These are phyloP conservation scores for Avena sativa DNA, from an alignment of 176 grass and related monocot species.

Conservation along the genomic window DNA sequence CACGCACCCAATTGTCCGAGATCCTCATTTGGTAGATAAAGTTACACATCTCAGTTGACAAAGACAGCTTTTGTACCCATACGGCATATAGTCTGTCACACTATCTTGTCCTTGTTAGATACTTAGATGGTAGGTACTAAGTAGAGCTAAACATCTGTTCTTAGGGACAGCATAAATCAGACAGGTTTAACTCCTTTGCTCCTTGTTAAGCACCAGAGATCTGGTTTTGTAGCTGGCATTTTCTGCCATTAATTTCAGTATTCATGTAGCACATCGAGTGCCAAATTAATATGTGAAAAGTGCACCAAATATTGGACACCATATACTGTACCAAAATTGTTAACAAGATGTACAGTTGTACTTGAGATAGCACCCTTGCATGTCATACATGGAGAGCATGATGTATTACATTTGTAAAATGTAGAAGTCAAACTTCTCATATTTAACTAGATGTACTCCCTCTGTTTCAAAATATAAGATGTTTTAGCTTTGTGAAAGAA, in stretches of 20 bases:
- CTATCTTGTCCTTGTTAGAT: constrained; percentile 1
- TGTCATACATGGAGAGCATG: not conserved
- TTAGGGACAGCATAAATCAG: not conserved
- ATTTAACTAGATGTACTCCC: not conserved
- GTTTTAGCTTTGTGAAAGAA: too few species aligned
- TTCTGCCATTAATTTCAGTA: constrained; percentile 1
- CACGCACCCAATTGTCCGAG: not conserved
- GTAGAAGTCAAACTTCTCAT: not conserved
- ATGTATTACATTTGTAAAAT: constrained; percentile 9
- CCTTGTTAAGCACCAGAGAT: not conserved
- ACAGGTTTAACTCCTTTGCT: not conserved
- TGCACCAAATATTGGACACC: not conserved
- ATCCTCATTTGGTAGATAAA: not conserved
- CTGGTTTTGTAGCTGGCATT: not conserved
- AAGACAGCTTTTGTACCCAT: constrained; percentile 9
- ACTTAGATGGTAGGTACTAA: constrained; percentile 5
- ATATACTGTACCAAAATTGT: not conserved
- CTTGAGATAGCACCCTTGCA: not conserved
- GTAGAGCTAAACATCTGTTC: not conserved
- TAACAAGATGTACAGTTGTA: not conserved
- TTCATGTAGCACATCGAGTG: not conserved
- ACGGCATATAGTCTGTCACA: not conserved
- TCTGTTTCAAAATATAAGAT: too few species aligned
- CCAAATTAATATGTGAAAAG: not conserved
- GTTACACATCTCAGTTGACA: not conserved